Base-by-base conservation (phyloP, 2,329 filamentous ascomycete species). In the Diatrype stigma region DNA sequence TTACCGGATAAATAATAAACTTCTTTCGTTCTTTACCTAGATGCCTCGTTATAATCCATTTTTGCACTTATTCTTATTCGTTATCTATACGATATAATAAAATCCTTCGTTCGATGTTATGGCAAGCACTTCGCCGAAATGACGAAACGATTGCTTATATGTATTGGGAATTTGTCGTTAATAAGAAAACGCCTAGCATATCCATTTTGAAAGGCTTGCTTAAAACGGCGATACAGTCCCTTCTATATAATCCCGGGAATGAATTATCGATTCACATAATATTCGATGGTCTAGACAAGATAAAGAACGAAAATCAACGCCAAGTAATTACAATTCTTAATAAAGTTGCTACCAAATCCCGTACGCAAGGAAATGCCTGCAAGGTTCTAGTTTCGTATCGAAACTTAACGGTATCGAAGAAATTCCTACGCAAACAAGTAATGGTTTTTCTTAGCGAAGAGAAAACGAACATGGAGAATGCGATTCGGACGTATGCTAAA, bases 41-140 rank as follows among this genome's bases (percentile, higher is more conserved):
- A 1, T 58, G 49, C 10, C 19, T 61, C 8, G 59, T 70, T 2
- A 45, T 68, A 7, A 45, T 38, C 2, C 68, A 73, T 42, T 68
- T 73, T 32, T 72, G 68, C 53, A 67, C 58, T 5, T 63, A 67
- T 12, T 55, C 60, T 0, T 65, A 70, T 6, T 46, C 51, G 0
- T 56, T 62, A 2, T 73, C 71, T 0, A 67, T 53, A 0, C 30
- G 58, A 4, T 71, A 71, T 48, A 65, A 69, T 0, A 51, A 63
- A 3, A 63, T 71, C 4, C 49, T 71, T 0, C 55, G 56, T 8
- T 68, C 65, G 1, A 12, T 71, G 0, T 51, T 72, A 6, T 30
- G 63, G 1, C 68, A 72, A 34, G 46, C 68, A 0, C 47, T 70
- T 11, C 62, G 55, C 3, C 17, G 26, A 1, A 54, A 63, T 22